Base-by-base conservation (phyloP, 2,329 filamentous ascomycete species). In the Sphaerostilbella broomeana region DNA sequence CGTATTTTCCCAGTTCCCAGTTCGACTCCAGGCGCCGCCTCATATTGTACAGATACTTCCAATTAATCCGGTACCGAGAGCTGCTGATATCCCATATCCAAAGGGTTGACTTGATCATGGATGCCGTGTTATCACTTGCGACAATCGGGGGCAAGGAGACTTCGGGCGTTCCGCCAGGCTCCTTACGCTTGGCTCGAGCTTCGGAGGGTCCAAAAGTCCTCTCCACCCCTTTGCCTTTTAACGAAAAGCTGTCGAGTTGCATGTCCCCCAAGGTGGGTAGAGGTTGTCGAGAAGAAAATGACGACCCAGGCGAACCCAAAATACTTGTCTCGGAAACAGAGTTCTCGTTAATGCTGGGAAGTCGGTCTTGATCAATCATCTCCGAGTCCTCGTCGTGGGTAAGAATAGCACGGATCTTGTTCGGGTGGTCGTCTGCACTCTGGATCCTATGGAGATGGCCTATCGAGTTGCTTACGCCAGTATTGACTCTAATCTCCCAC, bases 1-100 rank as follows among this genome's bases (percentile, higher is more conserved):
- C 78, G 58, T 76, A 95, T 42, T 79, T 82, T 4, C 86, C 89
- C 15, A 80, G 73, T 43, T 86, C 79, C 92, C 92, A 98, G 57
- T 98, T 97, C 6, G 82, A 79, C 63, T 98, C 92, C 11, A 98
- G 67, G 16, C 80, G 75, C 40, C 81, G 76, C 44, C 92, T 81
- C 68, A 95, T 86, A 48, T 86, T 86, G 64, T 95, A 98, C 1
- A 98, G 70, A 57, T 92, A 86, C 38, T 88, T 84, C 89, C 90
- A 98, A 60, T 94, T 95, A 33, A 97, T 67, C 51, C 78, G 83
- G 42, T 80, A 72, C 31, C 61, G 60, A 55, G 56, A 70, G 54
- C 54, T 68, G 46, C 51, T 59, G 13, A 55, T 54, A 48, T 71
- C 75, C 67, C 69, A 79, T 44, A 56, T 61, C 67, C 67, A 79